Conservation (phyloP, 306 rosid species). For the Calophaca sinica region DNA sequence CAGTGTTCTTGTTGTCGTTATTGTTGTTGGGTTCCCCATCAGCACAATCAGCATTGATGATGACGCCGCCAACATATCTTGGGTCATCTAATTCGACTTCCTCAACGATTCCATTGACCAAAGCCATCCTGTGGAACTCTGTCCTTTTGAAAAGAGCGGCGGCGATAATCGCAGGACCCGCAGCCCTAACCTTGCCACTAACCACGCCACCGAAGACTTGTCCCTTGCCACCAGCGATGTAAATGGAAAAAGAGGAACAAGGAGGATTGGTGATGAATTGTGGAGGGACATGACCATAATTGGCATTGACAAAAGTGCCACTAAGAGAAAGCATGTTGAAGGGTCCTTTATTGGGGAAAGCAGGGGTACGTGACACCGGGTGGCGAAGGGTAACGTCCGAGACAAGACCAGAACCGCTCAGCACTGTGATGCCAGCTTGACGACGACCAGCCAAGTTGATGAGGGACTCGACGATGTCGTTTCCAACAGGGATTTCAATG, state of each 20-base stretch:
- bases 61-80: background rate
- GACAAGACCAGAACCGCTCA: slow-evolving; percentile 55
- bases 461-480: slow-evolving; percentile 56
- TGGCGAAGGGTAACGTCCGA: slow-evolving; percentile 51
- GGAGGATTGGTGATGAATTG: background rate
- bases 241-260: slow-evolving; percentile 51
- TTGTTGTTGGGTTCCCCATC: background rate
- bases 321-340: slow-evolving; percentile 48
- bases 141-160: slow-evolving; percentile 49
- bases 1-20: no score
- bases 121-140: slow-evolving; percentile 27
- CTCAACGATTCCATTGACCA: background rate
- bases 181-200: slow-evolving; percentile 44
- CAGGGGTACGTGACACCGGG: slow-evolving; percentile 27
- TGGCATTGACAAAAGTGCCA: slow-evolving; percentile 29
- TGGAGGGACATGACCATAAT: background rate
- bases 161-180: slow-evolving; percentile 49
- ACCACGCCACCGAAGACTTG: slow-evolving; percentile 62
- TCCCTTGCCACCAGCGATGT: slow-evolving; percentile 53
- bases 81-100: background rate
- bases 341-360: slow-evolving; percentile 48
- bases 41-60: background rate
- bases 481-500: slow-evolving; percentile 58
- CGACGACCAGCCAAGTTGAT: slow-evolving; percentile 45
- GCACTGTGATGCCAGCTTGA: slow-evolving; percentile 45